phyloP scores from a whole-genome alignment of 352 stramenopile species.

The Peronospora destructor region DNA sequence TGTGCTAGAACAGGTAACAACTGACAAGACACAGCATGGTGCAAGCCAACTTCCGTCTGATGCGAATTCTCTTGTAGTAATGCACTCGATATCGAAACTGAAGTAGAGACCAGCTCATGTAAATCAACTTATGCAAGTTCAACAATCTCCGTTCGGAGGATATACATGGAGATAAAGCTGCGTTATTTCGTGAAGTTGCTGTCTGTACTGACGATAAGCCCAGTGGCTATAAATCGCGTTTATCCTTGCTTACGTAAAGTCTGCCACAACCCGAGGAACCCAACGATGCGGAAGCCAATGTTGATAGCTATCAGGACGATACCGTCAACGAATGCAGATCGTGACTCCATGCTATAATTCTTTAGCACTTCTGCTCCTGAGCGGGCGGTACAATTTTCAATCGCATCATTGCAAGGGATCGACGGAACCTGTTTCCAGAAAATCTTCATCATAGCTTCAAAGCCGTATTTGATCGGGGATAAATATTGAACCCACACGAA shows the following conservation, averaged over 20 bases:
- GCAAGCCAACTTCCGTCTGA: no score
- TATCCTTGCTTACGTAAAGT: conserved; percentile 13
- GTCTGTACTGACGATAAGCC: no score
- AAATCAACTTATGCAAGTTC: no score
- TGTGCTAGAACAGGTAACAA: no score
- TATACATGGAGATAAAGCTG: no score
- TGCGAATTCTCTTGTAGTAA: no score
- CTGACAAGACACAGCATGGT: no score
- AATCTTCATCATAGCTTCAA: conserved; percentile 42
- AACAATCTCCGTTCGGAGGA: no score
- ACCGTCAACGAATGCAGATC: conserved; percentile 10
- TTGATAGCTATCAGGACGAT: conserved; percentile 26
- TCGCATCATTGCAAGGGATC: conserved; percentile 29
- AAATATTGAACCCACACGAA: conserved; percentile 44
- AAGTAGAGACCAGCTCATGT: no score
- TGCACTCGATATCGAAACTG: no score
- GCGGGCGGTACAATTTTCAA: conserved; percentile 23
- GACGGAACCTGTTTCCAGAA: conserved; percentile 32
- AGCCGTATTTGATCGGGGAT: conserved; percentile 44
- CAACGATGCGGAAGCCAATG: conserved; percentile 22
- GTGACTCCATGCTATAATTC: conserved; percentile 24
- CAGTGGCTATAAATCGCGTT: background rate
- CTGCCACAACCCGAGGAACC: conserved; percentile 22
- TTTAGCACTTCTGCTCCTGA: conserved; percentile 29
- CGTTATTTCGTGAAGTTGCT: no score